Evolutionary conservation across 2,329 filamentous ascomycete genomes (phyloP).

Genomic region (Ambrosiella beaveri): DNA sequence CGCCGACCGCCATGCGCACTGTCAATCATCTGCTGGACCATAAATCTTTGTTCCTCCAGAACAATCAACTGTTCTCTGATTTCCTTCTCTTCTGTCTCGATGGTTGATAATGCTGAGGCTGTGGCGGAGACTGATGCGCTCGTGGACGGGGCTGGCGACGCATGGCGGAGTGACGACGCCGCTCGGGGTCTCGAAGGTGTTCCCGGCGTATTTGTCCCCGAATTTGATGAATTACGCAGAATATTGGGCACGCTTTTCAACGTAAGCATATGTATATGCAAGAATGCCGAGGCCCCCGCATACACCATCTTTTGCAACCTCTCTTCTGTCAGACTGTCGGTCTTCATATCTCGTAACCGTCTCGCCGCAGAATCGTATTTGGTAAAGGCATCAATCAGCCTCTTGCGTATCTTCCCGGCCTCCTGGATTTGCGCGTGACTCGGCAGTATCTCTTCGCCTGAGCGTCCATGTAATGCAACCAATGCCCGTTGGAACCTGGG

Average conservation of each 20-base stretch:
- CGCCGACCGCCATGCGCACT: constrained; percentile 57
- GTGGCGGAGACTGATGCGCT: constrained; percentile 3
- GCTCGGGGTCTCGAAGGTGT: too few relatives aligned
- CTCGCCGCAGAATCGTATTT: constrained; percentile 75
- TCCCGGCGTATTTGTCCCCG: too few relatives aligned
- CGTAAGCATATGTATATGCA: constrained; percentile 82
- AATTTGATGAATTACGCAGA: constrained; percentile 25
- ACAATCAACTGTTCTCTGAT: constrained; percentile 65
- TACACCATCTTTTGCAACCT: constrained; percentile 69
- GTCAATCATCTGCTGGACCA: constrained; percentile 72
- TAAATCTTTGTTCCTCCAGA: constrained; percentile 78
- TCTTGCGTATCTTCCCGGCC: constrained; percentile 74
- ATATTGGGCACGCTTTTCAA: constrained; percentile 58
- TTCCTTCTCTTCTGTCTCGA: constrained; percentile 73
- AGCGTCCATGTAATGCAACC: constrained; percentile 33
- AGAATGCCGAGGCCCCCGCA: constrained; percentile 61
- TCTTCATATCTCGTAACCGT: constrained; percentile 62
- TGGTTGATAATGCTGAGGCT: constrained; percentile 24
- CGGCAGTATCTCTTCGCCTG: constrained; percentile 17
- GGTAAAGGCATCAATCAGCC: constrained; percentile 72
- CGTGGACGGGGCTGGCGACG: constrained; percentile 1
- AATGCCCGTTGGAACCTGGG: constrained; percentile 72
- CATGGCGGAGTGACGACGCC: too few relatives aligned
- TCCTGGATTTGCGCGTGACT: constrained; percentile 58
- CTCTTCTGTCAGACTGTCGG: constrained; percentile 52